Evolutionary conservation across 176 grass and related monocot species (phyloP), one percentile per base, ranked within the genome.

Genomic region (Raddia guianensis): DNA sequence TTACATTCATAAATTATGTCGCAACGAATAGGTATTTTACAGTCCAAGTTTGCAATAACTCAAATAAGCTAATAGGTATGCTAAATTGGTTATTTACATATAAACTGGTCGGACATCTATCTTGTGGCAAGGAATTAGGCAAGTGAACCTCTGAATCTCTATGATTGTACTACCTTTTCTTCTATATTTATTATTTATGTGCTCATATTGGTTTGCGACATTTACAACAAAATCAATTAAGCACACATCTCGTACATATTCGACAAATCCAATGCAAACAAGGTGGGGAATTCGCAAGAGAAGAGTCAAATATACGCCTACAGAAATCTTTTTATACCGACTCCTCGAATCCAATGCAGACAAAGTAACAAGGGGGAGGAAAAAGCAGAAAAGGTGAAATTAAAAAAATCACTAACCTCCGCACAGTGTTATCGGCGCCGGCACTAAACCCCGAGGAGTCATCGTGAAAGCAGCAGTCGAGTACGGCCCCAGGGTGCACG

Each of bases 381-480:
- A 58, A 12, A 40, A 49, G 51, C 8, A 18, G 14, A 50, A 81
- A 18, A 13, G 10, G 15, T 12, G 6, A 13, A 12, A 9, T 2
- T 71, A 44, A 55, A 51, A 70, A 51, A 43, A 63, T 27, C 0
- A 6, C 67, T 44, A 68, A 99, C 97, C 97, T 95, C 63, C 97
- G 88, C 10, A 99, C 97, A 18, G 82, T 88, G 86, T 91, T 61
- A 71, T 99, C 93, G 9, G 92, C 84, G 54, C 88, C 79, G 12
- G 82, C 96, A 40, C 96, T 99, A 21, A 99, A 96, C 75, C 97
- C 97, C 0, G 97, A 95, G 34, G 86, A 93, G 58, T 99, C 93
- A 40, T 99, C 96, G 43, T 99, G 96, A 85, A 99, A 99, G 84
- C 96, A 95, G 85, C 96, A 95, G 82, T 99, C 96, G 43, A 99